These are phyloP conservation scores for Phyllosticta ampelicida DNA, from an alignment of 2,329 filamentous ascomycete species.

Conservation along the genomic window DNA sequence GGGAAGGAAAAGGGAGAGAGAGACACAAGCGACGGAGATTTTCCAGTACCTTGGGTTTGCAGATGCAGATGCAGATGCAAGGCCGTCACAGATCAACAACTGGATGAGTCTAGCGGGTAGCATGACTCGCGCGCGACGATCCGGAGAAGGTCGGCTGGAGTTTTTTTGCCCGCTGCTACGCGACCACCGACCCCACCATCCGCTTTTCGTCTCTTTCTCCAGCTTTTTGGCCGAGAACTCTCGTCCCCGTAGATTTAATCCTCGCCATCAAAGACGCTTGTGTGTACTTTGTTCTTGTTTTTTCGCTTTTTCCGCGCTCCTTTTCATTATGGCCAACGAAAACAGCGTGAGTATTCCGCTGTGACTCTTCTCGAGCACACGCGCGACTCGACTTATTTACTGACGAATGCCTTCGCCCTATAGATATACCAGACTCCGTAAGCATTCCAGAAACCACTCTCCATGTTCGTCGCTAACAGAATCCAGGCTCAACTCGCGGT, in stretches of 20 bases:
- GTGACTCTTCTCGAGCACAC: not conserved
- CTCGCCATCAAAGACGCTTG: not conserved
- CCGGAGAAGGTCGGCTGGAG: slow-evolving; percentile 7
- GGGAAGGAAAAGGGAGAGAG: not conserved
- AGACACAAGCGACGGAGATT: not conserved
- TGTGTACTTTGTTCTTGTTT: not conserved
- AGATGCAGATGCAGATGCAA: not conserved
- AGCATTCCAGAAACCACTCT: not conserved
- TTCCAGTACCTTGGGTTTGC: not conserved
- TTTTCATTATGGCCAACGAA: slow-evolving; percentile 1
- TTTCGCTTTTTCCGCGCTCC: too few species aligned
- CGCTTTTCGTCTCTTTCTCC: not conserved
- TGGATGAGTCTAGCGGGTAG: not conserved
- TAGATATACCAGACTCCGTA: slow-evolving; percentile 11
- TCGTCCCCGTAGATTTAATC: not conserved
- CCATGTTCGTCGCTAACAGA: not conserved
- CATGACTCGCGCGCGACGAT: slow-evolving; percentile 10
- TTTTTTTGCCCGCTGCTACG: slow-evolving; percentile 1
- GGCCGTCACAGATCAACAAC: not conserved
- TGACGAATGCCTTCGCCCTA: not conserved
- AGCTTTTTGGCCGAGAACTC: not conserved
- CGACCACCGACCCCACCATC: slow-evolving; percentile 7
- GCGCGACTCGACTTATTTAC: not conserved
- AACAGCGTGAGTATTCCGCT: slow-evolving; percentile 8
- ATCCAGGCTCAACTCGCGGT: slow-evolving; percentile 10